Base-by-base conservation (phyloP, 495 filamentous ascomycete species). In the Aspergillus conjunctus region DNA sequence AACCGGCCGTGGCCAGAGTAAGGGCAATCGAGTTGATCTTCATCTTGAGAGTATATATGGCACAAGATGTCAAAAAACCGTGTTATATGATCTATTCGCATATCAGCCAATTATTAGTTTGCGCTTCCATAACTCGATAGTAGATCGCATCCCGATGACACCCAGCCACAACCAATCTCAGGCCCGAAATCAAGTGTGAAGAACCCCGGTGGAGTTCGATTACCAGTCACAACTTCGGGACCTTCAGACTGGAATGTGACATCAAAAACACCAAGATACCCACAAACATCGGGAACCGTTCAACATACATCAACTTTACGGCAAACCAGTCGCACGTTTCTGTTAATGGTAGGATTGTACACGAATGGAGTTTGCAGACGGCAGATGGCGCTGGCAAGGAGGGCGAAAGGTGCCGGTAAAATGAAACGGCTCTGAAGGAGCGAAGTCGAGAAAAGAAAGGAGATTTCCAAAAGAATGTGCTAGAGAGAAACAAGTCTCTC, bases 21-120 rank as follows among this genome's bases (percentile, higher is more conserved):
- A 77, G 58, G 54, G 73, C 73, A 70, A 79, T 63, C 26, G 74
- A 71, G 72, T 75, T 75, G 66, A 77, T 75, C 73, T 79, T 78
- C 78, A 81, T 81, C 56, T 66, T 68, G 66, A 60, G 39, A 11
- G 43, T 60, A 54, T 69, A 54, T 69, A 43, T 48, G 34, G 49
- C 51, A 51, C 33, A 18, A 30, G 14, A 50, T 44, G 32, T n/a
- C 34, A 51, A 22, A 10, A 22, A 39, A 30, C 18, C 22, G 34
- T 34, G 43, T 46, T 39, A 58, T 51, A 45, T 21, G 43, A 53
- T 60, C 41, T 50, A 30, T 41, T 30, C 37, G 20, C 20, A 50
- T 17, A 26, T 8, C 12, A 37, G 34, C n/a, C 20, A 39, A 41
- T n/a, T 12, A 52, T 4, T 46, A 45, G 9, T 26, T 50, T 52